Conservation (phyloP, 164 flowering plant genomes). For the Malania oleifera region DNA sequence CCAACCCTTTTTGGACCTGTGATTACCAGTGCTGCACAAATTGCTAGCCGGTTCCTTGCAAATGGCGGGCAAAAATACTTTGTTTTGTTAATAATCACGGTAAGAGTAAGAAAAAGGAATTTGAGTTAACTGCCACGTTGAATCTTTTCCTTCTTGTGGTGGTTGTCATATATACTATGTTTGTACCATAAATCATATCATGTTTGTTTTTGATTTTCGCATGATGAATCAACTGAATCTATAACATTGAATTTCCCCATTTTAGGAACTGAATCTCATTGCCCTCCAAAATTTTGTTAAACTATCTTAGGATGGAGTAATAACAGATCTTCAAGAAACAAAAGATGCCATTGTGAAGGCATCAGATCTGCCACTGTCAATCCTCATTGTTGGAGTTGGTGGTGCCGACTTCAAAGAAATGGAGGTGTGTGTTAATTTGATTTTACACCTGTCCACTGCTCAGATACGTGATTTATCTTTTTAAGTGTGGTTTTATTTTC, state of each 20-base stretch:
- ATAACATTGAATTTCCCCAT: background rate
- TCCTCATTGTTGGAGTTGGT: slow-evolving; percentile 78
- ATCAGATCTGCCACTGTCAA: slow-evolving; percentile 72
- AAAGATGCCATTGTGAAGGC: slow-evolving; percentile 76
- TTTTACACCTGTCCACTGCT: background rate
- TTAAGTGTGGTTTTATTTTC: too few relatives aligned
- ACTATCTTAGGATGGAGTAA: slow-evolving; percentile 64
- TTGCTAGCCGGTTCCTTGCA: slow-evolving; percentile 58
- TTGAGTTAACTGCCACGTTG: background rate
- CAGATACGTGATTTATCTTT: too few relatives aligned
- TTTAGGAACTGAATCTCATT: slow-evolving; percentile 2
- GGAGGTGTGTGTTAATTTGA: slow-evolving; percentile 53
- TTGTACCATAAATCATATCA: background rate
- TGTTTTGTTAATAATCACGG: slow-evolving; percentile 69
- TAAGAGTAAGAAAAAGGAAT: slow-evolving; percentile 18
- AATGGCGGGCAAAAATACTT: slow-evolving; percentile 42
- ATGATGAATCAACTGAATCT: too few relatives aligned
- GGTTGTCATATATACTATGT: too few relatives aligned
- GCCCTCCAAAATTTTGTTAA: slow-evolving; percentile 1
- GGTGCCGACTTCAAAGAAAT: slow-evolving; percentile 83
- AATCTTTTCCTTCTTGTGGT: too few relatives aligned
- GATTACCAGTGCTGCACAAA: slow-evolving; percentile 41
- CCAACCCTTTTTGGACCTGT: slow-evolving; percentile 71
- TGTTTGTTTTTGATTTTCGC: too few relatives aligned
- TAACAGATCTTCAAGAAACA: slow-evolving; percentile 84